Percentiles rank a stretch among this genome's conserved stretches.
phyloP scores from a whole-genome alignment of 176 grass and related monocot genomes.

The Oryza officinalis region DNA sequence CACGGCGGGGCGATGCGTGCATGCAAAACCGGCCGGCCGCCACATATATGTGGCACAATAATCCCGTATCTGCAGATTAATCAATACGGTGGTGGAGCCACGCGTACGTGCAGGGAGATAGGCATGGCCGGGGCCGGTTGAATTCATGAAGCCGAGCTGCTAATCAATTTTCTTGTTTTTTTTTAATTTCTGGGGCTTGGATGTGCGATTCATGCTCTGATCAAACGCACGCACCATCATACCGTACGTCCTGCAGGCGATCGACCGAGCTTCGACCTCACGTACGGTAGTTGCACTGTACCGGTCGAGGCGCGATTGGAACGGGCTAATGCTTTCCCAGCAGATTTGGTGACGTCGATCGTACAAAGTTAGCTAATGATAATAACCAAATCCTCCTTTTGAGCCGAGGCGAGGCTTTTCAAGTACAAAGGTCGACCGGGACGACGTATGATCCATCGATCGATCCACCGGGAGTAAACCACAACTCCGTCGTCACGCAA shows the following conservation, averaged over 20 bases:
- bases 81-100: not conserved
- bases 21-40: too few species aligned
- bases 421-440: constrained; percentile 8
- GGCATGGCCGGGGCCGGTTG: too few species aligned
- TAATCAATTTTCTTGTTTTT: too few species aligned
- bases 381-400: not conserved
- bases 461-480: too few species aligned
- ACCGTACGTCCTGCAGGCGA: too few species aligned
- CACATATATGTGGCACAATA: not conserved
- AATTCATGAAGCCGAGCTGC: too few species aligned
- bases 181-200: too few species aligned
- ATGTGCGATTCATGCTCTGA: too few species aligned
- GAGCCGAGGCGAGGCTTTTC: not conserved
- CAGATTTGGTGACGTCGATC: constrained; percentile 12
- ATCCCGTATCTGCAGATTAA: not conserved
- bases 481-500: not conserved
- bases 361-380: not conserved
- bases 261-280: too few species aligned
- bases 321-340: not conserved
- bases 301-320: not conserved
- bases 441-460: not conserved
- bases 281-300: constrained; percentile 8
- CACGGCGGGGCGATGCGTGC: too few species aligned
- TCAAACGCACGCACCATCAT: not conserved
- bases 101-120: too few species aligned